phyloP scores from a whole-genome alignment of 2,329 filamentous ascomycete species.

The Alternaria gansuensis region DNA sequence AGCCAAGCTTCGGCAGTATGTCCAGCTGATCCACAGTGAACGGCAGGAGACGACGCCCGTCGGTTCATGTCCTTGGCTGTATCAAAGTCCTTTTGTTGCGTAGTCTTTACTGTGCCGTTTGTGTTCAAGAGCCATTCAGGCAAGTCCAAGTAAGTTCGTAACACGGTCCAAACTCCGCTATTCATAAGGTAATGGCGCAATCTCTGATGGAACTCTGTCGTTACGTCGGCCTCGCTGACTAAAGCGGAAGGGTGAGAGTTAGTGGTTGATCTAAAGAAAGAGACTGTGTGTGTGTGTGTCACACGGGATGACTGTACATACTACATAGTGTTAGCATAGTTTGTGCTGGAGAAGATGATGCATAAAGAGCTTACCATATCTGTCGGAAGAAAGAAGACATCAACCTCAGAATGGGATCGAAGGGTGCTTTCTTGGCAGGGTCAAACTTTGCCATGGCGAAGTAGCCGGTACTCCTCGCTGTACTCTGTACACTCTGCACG shows the following conservation, averaged over 20 bases:
- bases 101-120: constrained; percentile 33
- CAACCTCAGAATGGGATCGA: constrained; percentile 68
- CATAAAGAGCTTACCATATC: constrained; percentile 54
- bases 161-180: constrained; percentile 62
- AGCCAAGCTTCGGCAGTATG: constrained; percentile 58
- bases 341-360: background rate
- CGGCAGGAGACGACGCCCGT: constrained; percentile 46
- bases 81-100: constrained; percentile 38
- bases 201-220: constrained; percentile 68
- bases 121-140: constrained; percentile 69
- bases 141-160: constrained; percentile 67
- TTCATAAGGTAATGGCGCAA: constrained; percentile 64
- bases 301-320: background rate
- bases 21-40: constrained; percentile 50
- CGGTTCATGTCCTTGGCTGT: constrained; percentile 26
- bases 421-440: constrained; percentile 66
- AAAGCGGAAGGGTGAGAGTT: background rate
- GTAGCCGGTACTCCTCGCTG: constrained; percentile 67
- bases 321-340: background rate
- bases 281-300: background rate
- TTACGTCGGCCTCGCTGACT: constrained; percentile 69
- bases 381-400: constrained; percentile 69
- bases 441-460: constrained; percentile 70
- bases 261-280: background rate
- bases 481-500: constrained; percentile 65